phyloP scores from a whole-genome alignment of 2,329 filamentous ascomycete species.

The Aspergillus spinulosporus region DNA sequence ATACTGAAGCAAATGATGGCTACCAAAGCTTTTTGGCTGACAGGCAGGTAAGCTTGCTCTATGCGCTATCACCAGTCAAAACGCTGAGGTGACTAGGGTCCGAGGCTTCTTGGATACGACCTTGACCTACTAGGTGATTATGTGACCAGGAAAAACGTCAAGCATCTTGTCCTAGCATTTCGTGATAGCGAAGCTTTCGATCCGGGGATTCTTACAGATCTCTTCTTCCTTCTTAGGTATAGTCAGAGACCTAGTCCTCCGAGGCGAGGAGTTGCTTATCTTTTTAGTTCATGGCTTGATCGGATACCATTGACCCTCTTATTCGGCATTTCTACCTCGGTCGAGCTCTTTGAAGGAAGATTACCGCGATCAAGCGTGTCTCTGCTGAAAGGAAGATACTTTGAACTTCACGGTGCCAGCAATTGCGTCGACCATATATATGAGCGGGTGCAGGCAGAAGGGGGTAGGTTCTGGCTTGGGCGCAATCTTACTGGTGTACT shows the following conservation, averaged over 20 bases:
- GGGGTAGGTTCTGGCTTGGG: constrained; percentile 53
- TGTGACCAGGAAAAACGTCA: constrained; percentile 37
- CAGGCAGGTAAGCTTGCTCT: constrained; percentile 35
- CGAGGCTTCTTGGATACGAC: constrained; percentile 48
- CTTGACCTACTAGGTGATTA: constrained; percentile 48
- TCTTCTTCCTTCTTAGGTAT: constrained; percentile 51
- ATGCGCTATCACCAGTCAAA: background rate
- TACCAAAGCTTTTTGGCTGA: constrained; percentile 43
- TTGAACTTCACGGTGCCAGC: constrained; percentile 53
- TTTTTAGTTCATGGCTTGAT: constrained; percentile 58
- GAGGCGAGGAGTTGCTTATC: constrained; percentile 24
- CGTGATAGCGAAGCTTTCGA: constrained; percentile 52
- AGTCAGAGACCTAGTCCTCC: constrained; percentile 15
- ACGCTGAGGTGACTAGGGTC: constrained; percentile 30
- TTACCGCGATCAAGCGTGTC: constrained; percentile 55
- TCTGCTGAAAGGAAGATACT: constrained; percentile 55
- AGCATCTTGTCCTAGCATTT: constrained; percentile 46
- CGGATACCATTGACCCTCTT: constrained; percentile 61
- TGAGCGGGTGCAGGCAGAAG: constrained; percentile 37
- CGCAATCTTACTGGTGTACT: constrained; percentile 53
- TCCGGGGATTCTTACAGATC: constrained; percentile 45
- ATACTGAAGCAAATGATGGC: constrained; percentile 39
- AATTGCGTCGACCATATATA: constrained; percentile 48
- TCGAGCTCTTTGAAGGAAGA: constrained; percentile 61
- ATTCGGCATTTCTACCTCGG: constrained; percentile 62